These are phyloP conservation scores for Quercus bicolor DNA, from an alignment of 306 rosid genomes.

Conservation along the genomic window DNA sequence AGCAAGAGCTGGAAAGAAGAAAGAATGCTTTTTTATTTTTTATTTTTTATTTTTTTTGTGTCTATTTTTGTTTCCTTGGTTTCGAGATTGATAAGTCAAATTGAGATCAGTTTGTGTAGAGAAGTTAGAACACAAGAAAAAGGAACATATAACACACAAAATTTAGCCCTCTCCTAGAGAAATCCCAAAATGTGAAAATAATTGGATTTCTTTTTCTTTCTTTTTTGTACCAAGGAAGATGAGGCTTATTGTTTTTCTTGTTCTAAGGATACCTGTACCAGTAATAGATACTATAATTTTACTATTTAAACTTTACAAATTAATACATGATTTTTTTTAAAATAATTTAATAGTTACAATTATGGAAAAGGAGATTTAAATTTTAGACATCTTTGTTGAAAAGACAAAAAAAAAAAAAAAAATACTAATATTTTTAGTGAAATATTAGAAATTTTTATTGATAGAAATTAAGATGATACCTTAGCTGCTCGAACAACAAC, in stretches of 20 bases:
- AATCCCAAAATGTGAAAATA: conserved; percentile 15
- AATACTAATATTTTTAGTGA: no score
- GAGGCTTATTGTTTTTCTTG: conserved; percentile 49
- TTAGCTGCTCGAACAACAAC: no score
- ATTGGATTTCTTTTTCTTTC: conserved; percentile 12
- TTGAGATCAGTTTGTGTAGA: conserved; percentile 23
- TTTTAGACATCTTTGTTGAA: no score
- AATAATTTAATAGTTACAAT: no score
- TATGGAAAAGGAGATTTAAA: no score
- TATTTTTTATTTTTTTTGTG: no score
- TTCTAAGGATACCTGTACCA: conserved; percentile 32
- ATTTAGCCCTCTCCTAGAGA: conserved; percentile 58
- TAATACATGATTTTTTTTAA: no score
- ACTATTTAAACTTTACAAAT: no score
- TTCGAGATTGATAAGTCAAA: conserved; percentile 13
- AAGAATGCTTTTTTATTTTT: neutral
- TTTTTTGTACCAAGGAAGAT: conserved; percentile 50
- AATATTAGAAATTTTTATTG: no score
- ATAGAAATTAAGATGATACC: no score
- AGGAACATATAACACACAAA: neutral
- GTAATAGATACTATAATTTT: no score
- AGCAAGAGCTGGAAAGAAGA: conserved; percentile 87
- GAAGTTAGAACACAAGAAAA: conserved; percentile 14
- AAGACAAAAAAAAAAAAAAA: no score
- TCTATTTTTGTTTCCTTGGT: conserved; percentile 8